Conservation (phyloP, 179 eudicot species). For the Vitellaria paradoxa region DNA sequence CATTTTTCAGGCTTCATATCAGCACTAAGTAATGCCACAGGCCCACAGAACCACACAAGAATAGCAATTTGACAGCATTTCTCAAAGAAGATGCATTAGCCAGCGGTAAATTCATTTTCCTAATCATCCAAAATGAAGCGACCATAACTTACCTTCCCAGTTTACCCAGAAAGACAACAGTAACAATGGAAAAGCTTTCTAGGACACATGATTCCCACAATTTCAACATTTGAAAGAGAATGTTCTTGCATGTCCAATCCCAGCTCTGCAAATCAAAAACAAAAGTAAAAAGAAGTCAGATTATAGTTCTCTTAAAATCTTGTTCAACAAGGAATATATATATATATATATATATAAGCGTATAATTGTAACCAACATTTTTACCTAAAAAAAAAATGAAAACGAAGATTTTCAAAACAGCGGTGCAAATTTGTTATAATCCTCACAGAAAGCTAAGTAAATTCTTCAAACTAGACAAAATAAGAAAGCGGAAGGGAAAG, state of each 20-base stretch:
- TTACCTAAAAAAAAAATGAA: not conserved
- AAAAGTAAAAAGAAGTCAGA: slow-evolving; percentile 10
- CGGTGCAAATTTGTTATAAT: not conserved
- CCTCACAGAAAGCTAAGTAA: not conserved
- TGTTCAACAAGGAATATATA: not conserved
- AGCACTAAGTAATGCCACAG: not conserved
- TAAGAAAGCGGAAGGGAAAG: no score
- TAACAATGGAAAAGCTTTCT: slow-evolving; percentile 31
- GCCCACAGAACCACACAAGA: not conserved
- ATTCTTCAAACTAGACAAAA: not conserved
- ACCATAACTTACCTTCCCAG: slow-evolving; percentile 61
- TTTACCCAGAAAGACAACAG: slow-evolving; percentile 57
- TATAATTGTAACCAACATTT: not conserved
- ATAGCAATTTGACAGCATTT: not conserved
- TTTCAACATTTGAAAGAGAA: slow-evolving; percentile 42
- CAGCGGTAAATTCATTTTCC: not conserved
- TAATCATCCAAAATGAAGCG: not conserved
- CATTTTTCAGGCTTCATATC: not conserved
- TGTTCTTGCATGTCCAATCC: slow-evolving; percentile 57
- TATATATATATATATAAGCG: not conserved
- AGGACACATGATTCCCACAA: slow-evolving; percentile 38
- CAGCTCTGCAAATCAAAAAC: slow-evolving; percentile 50
- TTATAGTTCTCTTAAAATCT: not conserved
- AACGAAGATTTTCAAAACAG: not conserved
- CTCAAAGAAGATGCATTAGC: not conserved